Evolutionary conservation across 768 basidiomycete genomes (phyloP).

Genomic region (Coprinopsis marcescibilis): DNA sequence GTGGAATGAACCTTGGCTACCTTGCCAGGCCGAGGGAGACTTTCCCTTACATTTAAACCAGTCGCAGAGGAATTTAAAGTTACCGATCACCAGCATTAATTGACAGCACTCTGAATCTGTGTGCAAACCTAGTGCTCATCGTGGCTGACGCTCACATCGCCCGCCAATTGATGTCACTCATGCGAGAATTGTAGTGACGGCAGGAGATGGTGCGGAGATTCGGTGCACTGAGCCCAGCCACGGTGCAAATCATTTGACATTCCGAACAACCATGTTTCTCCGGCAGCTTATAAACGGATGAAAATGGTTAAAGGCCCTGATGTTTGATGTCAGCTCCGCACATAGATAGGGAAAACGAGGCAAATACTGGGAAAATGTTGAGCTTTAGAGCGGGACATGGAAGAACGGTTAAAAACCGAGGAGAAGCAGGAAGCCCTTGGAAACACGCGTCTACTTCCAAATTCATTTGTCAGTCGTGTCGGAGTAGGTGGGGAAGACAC

Average conservation of each 20-base stretch:
- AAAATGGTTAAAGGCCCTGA: not conserved
- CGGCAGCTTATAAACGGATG: not conserved
- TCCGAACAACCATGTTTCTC: not conserved
- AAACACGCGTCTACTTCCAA: not conserved
- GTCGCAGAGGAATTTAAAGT: not conserved
- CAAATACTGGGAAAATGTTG: not conserved
- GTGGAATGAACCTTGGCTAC: not conserved
- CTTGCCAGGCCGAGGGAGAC: no score
- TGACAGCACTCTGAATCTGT: not conserved
- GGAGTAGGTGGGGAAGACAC: not conserved
- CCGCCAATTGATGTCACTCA: not conserved
- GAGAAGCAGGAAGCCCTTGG: not conserved
- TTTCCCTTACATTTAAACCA: no score
- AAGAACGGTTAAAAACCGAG: not conserved
- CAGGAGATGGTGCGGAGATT: not conserved
- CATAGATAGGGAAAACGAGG: not conserved
- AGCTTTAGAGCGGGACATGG: not conserved
- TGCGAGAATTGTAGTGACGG: not conserved
- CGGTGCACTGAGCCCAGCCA: not conserved
- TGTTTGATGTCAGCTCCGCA: not conserved
- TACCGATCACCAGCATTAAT: not conserved
- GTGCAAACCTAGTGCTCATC: not conserved
- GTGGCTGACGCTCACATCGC: not conserved
- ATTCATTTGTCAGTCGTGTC: not conserved
- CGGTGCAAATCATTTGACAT: conserved; percentile 2